A percentile compares a stretch with the other conserved stretches of the same genome.
phyloP scores from a whole-genome alignment of 1,284 basidiomycete genomes.

The Cryptococcus deneoformans region DNA sequence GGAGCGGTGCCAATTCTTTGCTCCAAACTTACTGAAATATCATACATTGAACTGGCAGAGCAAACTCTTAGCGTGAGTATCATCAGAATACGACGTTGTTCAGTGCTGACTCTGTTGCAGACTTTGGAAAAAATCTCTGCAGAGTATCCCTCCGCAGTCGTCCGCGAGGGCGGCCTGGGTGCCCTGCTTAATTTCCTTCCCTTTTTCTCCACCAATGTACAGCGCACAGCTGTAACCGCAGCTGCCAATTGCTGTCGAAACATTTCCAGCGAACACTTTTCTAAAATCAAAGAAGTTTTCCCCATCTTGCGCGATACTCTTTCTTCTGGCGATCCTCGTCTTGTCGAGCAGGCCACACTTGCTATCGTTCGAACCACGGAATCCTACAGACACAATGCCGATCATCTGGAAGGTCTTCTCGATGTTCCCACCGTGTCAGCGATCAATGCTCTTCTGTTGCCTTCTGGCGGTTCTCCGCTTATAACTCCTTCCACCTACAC shows the following conservation, averaged over 20 bases:
- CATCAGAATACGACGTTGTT: conserved; percentile 17
- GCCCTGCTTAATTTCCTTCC: conserved; percentile 91
- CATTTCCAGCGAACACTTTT: conserved; percentile 77
- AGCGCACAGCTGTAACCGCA: conserved; percentile 91
- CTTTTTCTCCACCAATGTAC: conserved; percentile 95
- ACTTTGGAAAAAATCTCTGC: conserved; percentile 96
- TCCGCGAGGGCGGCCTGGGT: conserved; percentile 85
- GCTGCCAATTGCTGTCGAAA: conserved; percentile 94
- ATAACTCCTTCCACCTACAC: conserved; percentile 85
- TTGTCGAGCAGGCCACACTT: conserved; percentile 89
- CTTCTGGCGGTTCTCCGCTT: conserved; percentile 78
- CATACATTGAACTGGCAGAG: conserved; percentile 93
- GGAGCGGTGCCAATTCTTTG: conserved; percentile 92
- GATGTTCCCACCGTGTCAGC: conserved; percentile 78
- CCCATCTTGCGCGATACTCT: conserved; percentile 88
- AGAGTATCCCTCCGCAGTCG: conserved; percentile 90
- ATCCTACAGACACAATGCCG: conserved; percentile 77
- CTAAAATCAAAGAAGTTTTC: conserved; percentile 84
- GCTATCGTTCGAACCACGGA: conserved; percentile 91
- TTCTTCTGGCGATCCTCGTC: conserved; percentile 82
- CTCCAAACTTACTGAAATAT: conserved; percentile 92
- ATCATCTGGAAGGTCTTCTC: conserved; percentile 80
- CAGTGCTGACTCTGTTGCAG: conserved; percentile 52
- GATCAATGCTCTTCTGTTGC: conserved; percentile 77
- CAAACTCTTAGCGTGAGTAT: conserved; percentile 87